These are phyloP conservation scores for Chloranthus sessilifolius DNA, from an alignment of 164 flowering plant genomes.

Conservation along the genomic window DNA sequence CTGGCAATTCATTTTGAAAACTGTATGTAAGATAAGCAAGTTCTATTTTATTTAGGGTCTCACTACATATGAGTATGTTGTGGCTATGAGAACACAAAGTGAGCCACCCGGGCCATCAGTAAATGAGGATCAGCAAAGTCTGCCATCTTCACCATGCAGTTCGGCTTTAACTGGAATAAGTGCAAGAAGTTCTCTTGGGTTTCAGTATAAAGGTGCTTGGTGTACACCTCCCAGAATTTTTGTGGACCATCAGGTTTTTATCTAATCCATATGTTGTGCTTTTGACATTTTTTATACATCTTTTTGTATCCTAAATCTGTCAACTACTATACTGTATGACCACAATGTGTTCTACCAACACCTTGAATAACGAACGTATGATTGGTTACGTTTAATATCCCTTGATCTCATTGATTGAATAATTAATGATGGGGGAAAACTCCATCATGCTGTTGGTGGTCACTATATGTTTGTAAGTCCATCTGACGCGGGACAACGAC, in stretches of 20 bases:
- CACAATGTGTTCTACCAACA: no score
- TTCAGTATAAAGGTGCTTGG: conserved; percentile 90
- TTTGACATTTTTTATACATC: no score
- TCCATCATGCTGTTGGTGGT: no score
- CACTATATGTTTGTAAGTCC: no score
- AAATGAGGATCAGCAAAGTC: conserved; percentile 75
- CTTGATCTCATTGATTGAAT: no score
- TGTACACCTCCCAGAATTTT: conserved; percentile 96
- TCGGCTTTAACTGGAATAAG: conserved; percentile 86
- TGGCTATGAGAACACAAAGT: conserved; percentile 93
- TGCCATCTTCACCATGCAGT: conserved; percentile 82
- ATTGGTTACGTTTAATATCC: no score
- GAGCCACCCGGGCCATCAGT: conserved; percentile 90
- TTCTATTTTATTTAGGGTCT: conserved; percentile 56
- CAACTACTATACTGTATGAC: no score
- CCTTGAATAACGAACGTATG: no score
- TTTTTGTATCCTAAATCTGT: no score
- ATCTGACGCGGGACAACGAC: no score
- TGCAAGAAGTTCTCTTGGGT: conserved; percentile 83
- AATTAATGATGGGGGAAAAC: no score
- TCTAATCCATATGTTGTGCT: no score
- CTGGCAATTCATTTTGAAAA: neutral
- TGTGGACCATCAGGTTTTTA: conserved; percentile 79
- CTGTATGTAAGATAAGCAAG: neutral
- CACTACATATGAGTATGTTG: conserved; percentile 89